Percentiles rank a stretch among this genome's conserved stretches.
These are phyloP conservation scores for Tritrichomonas musculus DNA, from an alignment of 208 protist genomes.

Conservation along the genomic window DNA sequence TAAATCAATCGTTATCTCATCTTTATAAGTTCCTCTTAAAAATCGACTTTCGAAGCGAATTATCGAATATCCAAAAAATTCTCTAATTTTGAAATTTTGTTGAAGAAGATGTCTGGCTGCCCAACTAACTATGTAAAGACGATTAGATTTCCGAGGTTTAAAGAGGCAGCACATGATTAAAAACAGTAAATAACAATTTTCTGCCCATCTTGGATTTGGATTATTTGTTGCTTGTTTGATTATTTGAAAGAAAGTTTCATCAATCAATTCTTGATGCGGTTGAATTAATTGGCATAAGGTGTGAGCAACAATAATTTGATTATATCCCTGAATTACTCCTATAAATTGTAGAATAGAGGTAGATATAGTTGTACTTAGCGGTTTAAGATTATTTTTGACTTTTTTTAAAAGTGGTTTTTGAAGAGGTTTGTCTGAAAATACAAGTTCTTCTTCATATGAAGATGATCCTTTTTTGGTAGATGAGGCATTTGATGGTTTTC, in stretches of 20 bases:
- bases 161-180: not conserved
- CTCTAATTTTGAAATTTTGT: no score
- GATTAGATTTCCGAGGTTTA: not conserved
- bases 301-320: not conserved
- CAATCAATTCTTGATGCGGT: not conserved
- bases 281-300: not conserved
- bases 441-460: not conserved
- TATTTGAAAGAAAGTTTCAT: not conserved
- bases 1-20: not conserved
- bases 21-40: not conserved
- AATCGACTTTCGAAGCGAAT: no score
- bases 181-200: not conserved
- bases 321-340: not conserved
- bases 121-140: no score
- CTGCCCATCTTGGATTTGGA: not conserved
- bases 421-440: not conserved
- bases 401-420: not conserved
- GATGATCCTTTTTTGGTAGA: no score
- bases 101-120: no score
- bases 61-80: no score
- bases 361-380: not conserved
- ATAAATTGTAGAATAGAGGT: not conserved
- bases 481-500: no score
- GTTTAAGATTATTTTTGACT: not conserved
- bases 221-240: not conserved